Evolutionary conservation across 78 protist species (phyloP).

Genomic region (Dictyostelium brefeldianum): DNA sequence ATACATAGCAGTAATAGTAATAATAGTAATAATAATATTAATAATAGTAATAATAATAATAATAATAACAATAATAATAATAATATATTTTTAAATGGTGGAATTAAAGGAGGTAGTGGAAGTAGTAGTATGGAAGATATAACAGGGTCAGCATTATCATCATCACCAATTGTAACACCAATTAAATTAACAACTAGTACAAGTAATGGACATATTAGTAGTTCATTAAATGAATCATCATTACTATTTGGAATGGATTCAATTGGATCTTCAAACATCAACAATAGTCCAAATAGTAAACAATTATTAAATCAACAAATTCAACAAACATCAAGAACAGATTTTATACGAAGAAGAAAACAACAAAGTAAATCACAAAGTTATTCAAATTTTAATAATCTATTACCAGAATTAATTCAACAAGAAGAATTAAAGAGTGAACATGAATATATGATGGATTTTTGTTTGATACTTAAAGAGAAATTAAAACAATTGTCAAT

Average conservation of each 20-base stretch:
- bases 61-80: not conserved
- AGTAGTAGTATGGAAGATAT: not conserved
- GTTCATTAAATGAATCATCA: not conserved
- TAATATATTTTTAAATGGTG: not conserved
- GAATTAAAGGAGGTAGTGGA: not conserved
- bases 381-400: slow-evolving; percentile 61
- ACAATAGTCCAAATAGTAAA: slow-evolving; percentile 3
- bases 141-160: slow-evolving; percentile 13
- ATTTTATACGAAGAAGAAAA: slow-evolving; percentile 50
- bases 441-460: slow-evolving; percentile 37
- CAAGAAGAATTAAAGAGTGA: slow-evolving; percentile 41
- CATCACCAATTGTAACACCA: slow-evolving; percentile 4
- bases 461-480: slow-evolving; percentile 51
- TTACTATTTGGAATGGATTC: not conserved
- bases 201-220: not conserved
- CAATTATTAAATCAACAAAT: too few species aligned
- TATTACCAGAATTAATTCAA: slow-evolving; percentile 19
- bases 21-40: not conserved
- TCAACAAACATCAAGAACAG: not conserved
- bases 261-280: not conserved
- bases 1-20: slow-evolving; percentile 17
- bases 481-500: slow-evolving; percentile 39
- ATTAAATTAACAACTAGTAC: not conserved
- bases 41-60: not conserved
- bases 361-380: slow-evolving; percentile 79